Evolutionary conservation across 495 filamentous ascomycete genomes (phyloP), one percentile per base, ranked within the genome.

Genomic region (Penicillium bialowiezense): DNA sequence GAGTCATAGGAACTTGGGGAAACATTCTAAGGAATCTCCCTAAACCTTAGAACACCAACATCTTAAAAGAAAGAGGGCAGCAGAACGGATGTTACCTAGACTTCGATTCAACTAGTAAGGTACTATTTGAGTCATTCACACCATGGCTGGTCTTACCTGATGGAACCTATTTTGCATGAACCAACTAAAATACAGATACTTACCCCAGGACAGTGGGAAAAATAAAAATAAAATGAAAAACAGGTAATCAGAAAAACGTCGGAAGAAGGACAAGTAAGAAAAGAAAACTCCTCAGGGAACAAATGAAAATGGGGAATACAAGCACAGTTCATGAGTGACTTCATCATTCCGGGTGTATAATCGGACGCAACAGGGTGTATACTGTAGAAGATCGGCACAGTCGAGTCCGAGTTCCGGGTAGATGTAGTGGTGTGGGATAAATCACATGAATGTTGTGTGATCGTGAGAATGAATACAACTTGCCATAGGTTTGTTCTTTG

Each of bases 141-240:
- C 64, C 80, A 86, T 87, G 87, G 83, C 85, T 86, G 78, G 79
- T 79, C 80, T 84, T 82, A 85, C 80, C 79, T 82, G 59, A 63
- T 17, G 48, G 54, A 31, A 54, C 46, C 52, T 56, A 45, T 49
- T 56, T 53, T 43, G 56, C 43, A 29, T 46, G 58, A 20, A 58
- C 60, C 56, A 60, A 63, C 68, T 73, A 70, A 71, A 68, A 54
- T 76, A 76, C 71, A 40, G 29, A 78, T 77, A 78, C 75, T 69
- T 77, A 78, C 72, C 73, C 58, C 49, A 34, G 41, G 10, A 44
- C 33, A 33, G 29, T 41, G 31, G 19, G 34, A 58, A 33, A 26
- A 49, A 55, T 54, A 51, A 40, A 49, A 29, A 47, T 59, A 51
- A 50, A 55, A 53, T 41, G 29, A 41, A 59, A 38, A 52, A 47